These are phyloP conservation scores for Mycosphaerelloides madeirae DNA, from an alignment of 2,329 filamentous ascomycete species.

Conservation along the genomic window DNA sequence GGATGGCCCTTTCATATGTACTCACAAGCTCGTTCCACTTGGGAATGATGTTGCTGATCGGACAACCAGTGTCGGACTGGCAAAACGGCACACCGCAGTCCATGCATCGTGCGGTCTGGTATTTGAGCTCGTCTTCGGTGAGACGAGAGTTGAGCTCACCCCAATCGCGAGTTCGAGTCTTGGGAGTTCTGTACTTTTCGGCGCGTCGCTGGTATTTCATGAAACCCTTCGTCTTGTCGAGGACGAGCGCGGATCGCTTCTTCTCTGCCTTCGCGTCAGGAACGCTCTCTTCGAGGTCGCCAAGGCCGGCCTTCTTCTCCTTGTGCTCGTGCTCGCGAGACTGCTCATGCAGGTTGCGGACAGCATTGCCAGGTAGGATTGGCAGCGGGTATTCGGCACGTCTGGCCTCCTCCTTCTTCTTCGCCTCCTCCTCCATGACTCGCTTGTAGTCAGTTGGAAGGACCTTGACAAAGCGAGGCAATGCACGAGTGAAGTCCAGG, in stretches of 20 bases:
- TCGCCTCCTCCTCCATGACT: conserved; percentile 77
- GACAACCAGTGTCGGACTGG: conserved; percentile 91
- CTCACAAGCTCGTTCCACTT: conserved; percentile 90
- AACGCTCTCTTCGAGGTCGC: conserved; percentile 87
- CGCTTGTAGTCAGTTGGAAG: conserved; percentile 95
- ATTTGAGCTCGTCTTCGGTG: conserved; percentile 92
- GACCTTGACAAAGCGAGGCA: conserved; percentile 88
- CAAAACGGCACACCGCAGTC: conserved; percentile 98
- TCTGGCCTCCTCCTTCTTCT: conserved; percentile 79
- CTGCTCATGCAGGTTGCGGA: conserved; percentile 50
- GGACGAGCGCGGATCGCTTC: conserved; percentile 79
- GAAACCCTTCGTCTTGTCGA: conserved; percentile 97
- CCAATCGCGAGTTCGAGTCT: conserved; percentile 87
- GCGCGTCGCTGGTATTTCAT: conserved; percentile 93
- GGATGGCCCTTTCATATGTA: too few species aligned
- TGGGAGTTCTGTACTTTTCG: conserved; percentile 85
- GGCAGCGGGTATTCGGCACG: conserved; percentile 78
- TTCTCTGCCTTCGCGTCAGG: conserved; percentile 81
- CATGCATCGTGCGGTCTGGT: conserved; percentile 95
- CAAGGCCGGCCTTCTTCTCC: conserved; percentile 61
- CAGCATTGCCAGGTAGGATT: conserved; percentile 62
- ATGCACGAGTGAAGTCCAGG: conserved; percentile 88
- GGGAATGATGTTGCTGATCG: conserved; percentile 95
- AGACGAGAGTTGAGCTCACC: conserved; percentile 82
- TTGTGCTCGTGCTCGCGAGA: conserved; percentile 54